phyloP scores from a whole-genome alignment of 176 grass and related monocot species.

The Paspalum notatum region DNA sequence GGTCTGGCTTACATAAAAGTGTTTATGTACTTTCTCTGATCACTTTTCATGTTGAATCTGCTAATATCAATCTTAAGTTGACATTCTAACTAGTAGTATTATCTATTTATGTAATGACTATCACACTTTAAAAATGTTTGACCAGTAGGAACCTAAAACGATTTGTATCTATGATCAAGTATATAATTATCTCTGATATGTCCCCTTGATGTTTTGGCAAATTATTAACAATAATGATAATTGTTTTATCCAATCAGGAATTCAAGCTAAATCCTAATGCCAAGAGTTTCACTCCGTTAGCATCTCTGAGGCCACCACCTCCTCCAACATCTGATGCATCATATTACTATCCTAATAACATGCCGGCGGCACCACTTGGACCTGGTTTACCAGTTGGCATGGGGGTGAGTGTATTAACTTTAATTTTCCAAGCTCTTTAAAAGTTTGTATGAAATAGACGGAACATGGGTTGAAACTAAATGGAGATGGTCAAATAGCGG shows the following conservation, averaged over 20 bases:
- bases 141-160: neutral
- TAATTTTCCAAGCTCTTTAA: slow-evolving; percentile 4
- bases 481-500: neutral
- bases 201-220: neutral
- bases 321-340: slow-evolving; percentile 58
- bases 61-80: neutral
- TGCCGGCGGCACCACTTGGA: slow-evolving; percentile 44
- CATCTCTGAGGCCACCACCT: slow-evolving; percentile 47
- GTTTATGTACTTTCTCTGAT: neutral
- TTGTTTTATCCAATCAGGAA: slow-evolving; percentile 50
- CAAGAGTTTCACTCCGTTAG: slow-evolving; percentile 62
- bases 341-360: slow-evolving; percentile 72
- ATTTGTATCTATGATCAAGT: neutral
- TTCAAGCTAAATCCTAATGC: slow-evolving; percentile 78
- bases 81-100: too few relatives aligned
- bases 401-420: slow-evolving; percentile 47
- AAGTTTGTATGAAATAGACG: slow-evolving; percentile 10
- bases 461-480: slow-evolving; percentile 10
- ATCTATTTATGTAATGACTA: neutral
- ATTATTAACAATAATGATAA: neutral
- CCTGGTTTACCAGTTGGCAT: slow-evolving; percentile 62
- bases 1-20: slow-evolving; percentile 39
- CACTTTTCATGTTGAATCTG: neutral
- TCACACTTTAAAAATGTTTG: neutral
- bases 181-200: neutral